Base-by-base conservation (phyloP, 768 basidiomycete genomes). In the Xanthoconium stramineum region DNA sequence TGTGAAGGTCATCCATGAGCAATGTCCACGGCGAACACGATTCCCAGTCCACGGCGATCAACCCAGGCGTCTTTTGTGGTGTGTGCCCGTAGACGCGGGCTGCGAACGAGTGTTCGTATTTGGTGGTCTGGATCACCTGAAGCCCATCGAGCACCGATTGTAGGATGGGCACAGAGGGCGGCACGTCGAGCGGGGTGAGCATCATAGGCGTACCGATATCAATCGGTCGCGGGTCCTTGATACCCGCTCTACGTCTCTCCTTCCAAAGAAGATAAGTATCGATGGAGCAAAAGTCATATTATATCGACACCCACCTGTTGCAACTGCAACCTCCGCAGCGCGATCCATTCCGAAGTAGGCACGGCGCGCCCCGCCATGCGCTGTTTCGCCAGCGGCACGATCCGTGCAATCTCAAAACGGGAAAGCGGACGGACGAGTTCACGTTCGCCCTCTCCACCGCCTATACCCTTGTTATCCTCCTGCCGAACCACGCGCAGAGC, bases 1-100 rank as follows among this genome's bases (percentile, higher is more conserved):
- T 81, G 48, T 80, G 76, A 40, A 93, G 78, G 59, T 92, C 89
- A 33, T 70, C 66, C 86, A 91, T 88, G 43, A 93, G 78, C 37
- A 78, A 71, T 78, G 85, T 85, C 91, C 91, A 92, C 0, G 87
- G 83, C 5, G 88, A 71, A 39, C 72, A 73, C 5, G 80, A 83
- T 66, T 88, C 84, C 89, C 88, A 91, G 68, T 91, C 89, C 28
- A 84, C 74, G 11, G 83, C 78, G 39, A 91, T 76, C 30, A 80
- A 64, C 36, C 74, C 70, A 12, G 62, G 62, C 14, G 59, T 53
- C 47, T 58, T 71, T n/a, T 51, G 61, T 28, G 59, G 52, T 3
- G 40, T 60, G 36, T 62, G 55, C 20, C 85, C 86, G 47, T 78
- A 75, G 13, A 90, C 65, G 14, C 90, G 83, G 47, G 85, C 83